Evolutionary conservation across 306 rosid genomes (phyloP), one percentile per base, ranked within the genome.

Genomic region (Pyrus pyrifolia): DNA sequence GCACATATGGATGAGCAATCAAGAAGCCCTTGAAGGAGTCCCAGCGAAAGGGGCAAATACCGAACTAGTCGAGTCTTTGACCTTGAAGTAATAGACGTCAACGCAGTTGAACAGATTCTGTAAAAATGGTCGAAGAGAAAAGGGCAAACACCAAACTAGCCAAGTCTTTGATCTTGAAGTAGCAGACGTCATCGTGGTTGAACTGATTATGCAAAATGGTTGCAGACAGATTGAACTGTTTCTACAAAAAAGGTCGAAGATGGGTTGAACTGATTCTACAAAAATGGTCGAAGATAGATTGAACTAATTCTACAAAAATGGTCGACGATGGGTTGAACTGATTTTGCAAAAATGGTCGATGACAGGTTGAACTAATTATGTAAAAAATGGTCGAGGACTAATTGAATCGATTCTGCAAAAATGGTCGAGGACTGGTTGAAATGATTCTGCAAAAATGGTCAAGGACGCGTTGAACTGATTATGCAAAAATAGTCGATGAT

Each of bases 111-210:
- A 92, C 74, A 82, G 53, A 14, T 46, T 46, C 0, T 46, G 52
- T 5, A 46, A 46, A 46, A 46, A 46, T 46, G 2, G 18, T 13
- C 6, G 5, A 46, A 4, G 3, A 42, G 92, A 70, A 92, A 95
- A 42, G 97, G 98, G 31, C 97, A 92, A 57, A 92, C 96, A 29
- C 98, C 93, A 75, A 92, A 87, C 69, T 95, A 97, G 90, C 97
- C 11, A 93, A 95, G 86, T 95, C 93, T 74, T 92, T 88, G 51
- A 92, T 84, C 79, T 95, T 95, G 58, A 90, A 93, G 89, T 88
- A 92, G 31, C 90, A 85, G 22, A 95, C 89, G 51, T 95, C 93
- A 72, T 85, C 82, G 52, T 93, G 88, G 76, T 95, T 97, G 79
- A 90, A 92, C 76, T 82, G 19, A 14, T 46, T 46, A 2, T 46